Percentiles rank a stretch among this genome's conserved stretches.
Evolutionary conservation across 2,329 filamentous ascomycete species (phyloP).

Genomic region (Colletotrichum paranaense): DNA sequence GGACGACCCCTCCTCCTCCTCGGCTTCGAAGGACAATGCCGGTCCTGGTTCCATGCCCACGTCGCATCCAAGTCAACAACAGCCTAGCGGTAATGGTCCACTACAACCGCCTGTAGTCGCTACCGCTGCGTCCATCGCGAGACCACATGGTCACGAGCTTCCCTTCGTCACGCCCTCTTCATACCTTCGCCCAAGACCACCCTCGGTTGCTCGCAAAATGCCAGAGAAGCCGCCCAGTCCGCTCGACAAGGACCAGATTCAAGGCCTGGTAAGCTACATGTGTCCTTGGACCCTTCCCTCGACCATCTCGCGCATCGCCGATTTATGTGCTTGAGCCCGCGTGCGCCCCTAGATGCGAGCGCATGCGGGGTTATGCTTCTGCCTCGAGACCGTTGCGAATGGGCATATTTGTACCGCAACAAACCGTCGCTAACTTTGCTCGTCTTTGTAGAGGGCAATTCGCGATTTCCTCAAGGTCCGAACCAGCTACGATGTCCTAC

Average conservation of each 20-base stretch:
- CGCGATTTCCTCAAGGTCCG: constrained; percentile 96
- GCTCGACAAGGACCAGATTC: constrained; percentile 81
- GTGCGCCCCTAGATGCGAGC: constrained; percentile 8
- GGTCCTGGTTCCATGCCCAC: constrained; percentile 31
- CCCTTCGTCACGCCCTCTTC: constrained; percentile 71
- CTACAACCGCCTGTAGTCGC: constrained; percentile 37
- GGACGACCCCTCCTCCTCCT: constrained; percentile 35
- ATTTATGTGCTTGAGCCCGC: constrained; percentile 3
- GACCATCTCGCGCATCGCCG: constrained; percentile 10
- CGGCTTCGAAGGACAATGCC: constrained; percentile 34
- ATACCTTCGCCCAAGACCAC: constrained; percentile 58
- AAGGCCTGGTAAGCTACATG: constrained; percentile 74
- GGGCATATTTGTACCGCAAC: constrained; percentile 6
- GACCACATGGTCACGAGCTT: constrained; percentile 56
- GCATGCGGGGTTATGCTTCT: constrained; percentile 32
- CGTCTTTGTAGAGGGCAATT: constrained; percentile 77
- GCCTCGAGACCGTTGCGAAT: constrained; percentile 21
- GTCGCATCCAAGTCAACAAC: constrained; percentile 32
- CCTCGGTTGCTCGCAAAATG: constrained; percentile 36
- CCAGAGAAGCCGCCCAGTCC: constrained; percentile 60
- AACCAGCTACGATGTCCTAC: constrained; percentile 97
- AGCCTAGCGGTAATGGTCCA: constrained; percentile 32
- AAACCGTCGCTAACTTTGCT: constrained; percentile 25
- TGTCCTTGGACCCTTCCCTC: constrained; percentile 8
- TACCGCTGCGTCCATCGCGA: constrained; percentile 37